Percentiles rank a stretch among this genome's conserved stretches.
Evolutionary conservation across 202 grass and related monocot genomes (phyloP).

Genomic region (Saccharum hybrid): DNA sequence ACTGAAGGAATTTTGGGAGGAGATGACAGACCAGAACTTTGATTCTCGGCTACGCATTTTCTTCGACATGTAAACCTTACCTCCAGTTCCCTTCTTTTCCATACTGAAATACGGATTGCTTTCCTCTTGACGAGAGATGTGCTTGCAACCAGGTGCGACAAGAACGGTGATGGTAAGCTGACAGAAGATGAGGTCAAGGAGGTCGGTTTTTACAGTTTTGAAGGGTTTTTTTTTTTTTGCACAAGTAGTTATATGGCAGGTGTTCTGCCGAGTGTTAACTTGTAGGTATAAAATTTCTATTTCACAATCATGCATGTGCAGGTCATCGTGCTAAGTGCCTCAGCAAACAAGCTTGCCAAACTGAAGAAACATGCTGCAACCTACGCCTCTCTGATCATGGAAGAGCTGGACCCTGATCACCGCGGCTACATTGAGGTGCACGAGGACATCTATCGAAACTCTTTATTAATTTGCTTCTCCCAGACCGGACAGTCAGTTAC

Average conservation of each 20-base stretch:
- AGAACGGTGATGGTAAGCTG: slow-evolving; percentile 96
- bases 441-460: background rate
- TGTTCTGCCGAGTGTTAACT: background rate
- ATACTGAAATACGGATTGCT: background rate
- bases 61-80: slow-evolving; percentile 81
- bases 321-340: slow-evolving; percentile 86
- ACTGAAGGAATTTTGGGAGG: slow-evolving; percentile 86
- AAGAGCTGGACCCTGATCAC: slow-evolving; percentile 91
- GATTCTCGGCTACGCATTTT: slow-evolving; percentile 87
- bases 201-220: slow-evolving; percentile 29
- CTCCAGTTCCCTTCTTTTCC: slow-evolving; percentile 16
- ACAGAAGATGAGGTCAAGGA: slow-evolving; percentile 93
- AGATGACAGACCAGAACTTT: slow-evolving; percentile 93
- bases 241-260: background rate
- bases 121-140: slow-evolving; percentile 26
- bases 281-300: background rate
- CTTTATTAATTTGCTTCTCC: background rate
- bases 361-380: slow-evolving; percentile 80
- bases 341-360: slow-evolving; percentile 87
- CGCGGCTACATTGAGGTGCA: slow-evolving; percentile 89
- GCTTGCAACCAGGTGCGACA: slow-evolving; percentile 75
- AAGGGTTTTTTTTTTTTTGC: too few species aligned
- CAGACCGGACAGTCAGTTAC: background rate
- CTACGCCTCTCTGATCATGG: slow-evolving; percentile 95
- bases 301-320: slow-evolving; percentile 17